These are phyloP conservation scores for Collybia sp. DNA, from an alignment of 768 basidiomycete species.

Conservation along the genomic window DNA sequence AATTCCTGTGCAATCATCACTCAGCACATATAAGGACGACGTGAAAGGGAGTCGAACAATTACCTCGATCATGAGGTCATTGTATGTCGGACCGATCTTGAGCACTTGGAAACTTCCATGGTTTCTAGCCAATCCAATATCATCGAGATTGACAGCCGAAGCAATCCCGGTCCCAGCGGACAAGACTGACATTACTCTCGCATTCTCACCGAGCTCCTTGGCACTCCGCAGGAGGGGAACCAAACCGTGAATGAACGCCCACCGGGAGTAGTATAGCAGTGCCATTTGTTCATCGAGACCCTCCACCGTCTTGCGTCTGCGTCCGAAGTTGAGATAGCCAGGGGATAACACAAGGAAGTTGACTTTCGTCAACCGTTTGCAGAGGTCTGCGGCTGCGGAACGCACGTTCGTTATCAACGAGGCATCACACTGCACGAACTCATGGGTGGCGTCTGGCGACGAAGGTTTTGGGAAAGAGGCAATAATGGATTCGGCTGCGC, in stretches of 20 bases:
- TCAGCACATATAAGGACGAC: background rate
- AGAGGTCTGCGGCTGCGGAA: slow-evolving; percentile 21
- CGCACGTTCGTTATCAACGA: slow-evolving; percentile 48
- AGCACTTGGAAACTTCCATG: slow-evolving; percentile 31
- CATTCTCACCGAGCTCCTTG: slow-evolving; percentile 40
- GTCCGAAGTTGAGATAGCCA: slow-evolving; percentile 32
- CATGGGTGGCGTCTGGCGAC: slow-evolving; percentile 20
- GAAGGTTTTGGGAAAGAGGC: slow-evolving; percentile 32
- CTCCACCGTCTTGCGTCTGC: slow-evolving; percentile 37
- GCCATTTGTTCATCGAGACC: slow-evolving; percentile 40
- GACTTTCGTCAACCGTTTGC: slow-evolving; percentile 32
- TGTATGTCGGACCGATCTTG: slow-evolving; percentile 36
- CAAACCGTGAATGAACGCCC: slow-evolving; percentile 44
- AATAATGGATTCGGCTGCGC: slow-evolving; percentile 42
- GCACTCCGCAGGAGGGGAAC: slow-evolving; percentile 39
- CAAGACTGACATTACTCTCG: slow-evolving; percentile 43
- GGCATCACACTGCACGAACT: slow-evolving; percentile 51
- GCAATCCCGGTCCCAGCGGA: slow-evolving; percentile 25
- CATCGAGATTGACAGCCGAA: slow-evolving; percentile 35
- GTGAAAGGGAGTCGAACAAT: background rate
- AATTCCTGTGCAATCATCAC: slow-evolving; percentile 23
- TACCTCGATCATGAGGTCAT: slow-evolving; percentile 52
- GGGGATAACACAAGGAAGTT: slow-evolving; percentile 49
- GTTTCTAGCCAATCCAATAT: slow-evolving; percentile 46
- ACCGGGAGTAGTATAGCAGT: slow-evolving; percentile 40